phyloP scores from a whole-genome alignment of 1,284 basidiomycete species.

The Pterulicium gracile region DNA sequence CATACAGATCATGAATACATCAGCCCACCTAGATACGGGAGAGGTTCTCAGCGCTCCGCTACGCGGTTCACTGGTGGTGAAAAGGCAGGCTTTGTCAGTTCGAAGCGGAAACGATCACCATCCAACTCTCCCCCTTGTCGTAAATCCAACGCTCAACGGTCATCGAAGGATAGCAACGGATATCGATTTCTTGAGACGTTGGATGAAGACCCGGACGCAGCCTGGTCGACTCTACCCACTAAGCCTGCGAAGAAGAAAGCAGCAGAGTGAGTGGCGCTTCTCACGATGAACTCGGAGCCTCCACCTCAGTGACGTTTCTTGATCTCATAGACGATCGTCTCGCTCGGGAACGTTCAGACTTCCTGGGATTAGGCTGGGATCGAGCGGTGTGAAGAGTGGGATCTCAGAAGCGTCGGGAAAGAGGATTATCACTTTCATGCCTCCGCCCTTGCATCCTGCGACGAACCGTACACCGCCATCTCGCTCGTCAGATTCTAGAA shows the following conservation, averaged over 20 bases:
- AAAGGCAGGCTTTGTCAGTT: too few species aligned
- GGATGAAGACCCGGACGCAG: not conserved
- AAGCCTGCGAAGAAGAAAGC: not conserved
- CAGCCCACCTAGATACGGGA: too few species aligned
- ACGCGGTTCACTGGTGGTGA: too few species aligned
- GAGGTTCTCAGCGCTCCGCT: too few species aligned
- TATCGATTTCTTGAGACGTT: not conserved
- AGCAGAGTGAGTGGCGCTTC: too few species aligned
- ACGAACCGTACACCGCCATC: too few species aligned
- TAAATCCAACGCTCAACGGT: too few species aligned
- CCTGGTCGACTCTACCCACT: not conserved
- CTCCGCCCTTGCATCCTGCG: not conserved
- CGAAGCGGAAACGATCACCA: too few species aligned
- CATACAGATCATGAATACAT: too few species aligned
- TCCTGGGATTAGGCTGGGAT: not conserved
- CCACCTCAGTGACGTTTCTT: not conserved
- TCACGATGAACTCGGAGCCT: not conserved
- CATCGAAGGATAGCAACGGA: too few species aligned
- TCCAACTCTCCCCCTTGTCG: too few species aligned
- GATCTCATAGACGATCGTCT: not conserved
- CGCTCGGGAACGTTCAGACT: constrained; percentile 1
- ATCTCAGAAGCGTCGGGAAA: not conserved
- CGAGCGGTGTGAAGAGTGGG: not conserved
- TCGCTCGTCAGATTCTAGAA: too few species aligned
- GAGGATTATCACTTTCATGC: not conserved